Percentiles rank a stretch among this genome's conserved stretches.
phyloP scores from a whole-genome alignment of 306 rosid species.

The Canavalia gladiata region DNA sequence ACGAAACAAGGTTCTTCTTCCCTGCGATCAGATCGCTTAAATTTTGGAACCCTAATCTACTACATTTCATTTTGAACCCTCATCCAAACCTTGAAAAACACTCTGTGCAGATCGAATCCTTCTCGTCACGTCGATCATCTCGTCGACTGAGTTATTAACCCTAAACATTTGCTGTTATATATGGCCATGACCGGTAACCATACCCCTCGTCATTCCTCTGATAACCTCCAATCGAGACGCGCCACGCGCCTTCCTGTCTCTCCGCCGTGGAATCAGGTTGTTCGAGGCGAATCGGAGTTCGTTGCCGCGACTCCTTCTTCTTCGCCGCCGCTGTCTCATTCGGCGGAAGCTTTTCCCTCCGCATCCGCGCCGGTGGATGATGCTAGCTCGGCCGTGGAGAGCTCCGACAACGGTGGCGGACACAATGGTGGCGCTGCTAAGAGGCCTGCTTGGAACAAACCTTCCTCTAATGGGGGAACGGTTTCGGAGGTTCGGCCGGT shows the following conservation, averaged over 20 bases:
- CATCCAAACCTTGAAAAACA: slow-evolving; percentile 30
- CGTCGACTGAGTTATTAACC: slow-evolving; percentile 52
- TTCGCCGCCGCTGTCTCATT: slow-evolving; percentile 2
- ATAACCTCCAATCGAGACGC: slow-evolving; percentile 62
- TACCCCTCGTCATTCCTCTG: slow-evolving; percentile 56
- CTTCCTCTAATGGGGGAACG: slow-evolving; percentile 63
- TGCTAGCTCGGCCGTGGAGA: slow-evolving; percentile 52
- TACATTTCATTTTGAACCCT: slow-evolving; percentile 32
- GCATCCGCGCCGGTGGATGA: slow-evolving; percentile 45
- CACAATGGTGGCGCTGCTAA: slow-evolving; percentile 55
- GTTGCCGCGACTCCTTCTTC: slow-evolving; percentile 52
- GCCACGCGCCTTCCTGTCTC: slow-evolving; percentile 37
- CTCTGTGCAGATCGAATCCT: slow-evolving; percentile 12
- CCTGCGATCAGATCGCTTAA: slow-evolving; percentile 72
- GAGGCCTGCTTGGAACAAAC: slow-evolving; percentile 83
- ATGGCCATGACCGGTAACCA: slow-evolving; percentile 62
- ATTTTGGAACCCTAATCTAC: slow-evolving; percentile 64
- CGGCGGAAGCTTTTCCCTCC: slow-evolving; percentile 45
- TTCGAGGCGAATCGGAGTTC: slow-evolving; percentile 72
- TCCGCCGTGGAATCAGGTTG: slow-evolving; percentile 70
- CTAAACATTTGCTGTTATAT: slow-evolving; percentile 36
- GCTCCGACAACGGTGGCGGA: slow-evolving; percentile 52
- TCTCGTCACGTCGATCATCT: slow-evolving; percentile 60
- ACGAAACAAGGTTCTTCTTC: slow-evolving; percentile 32
- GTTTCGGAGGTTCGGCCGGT: slow-evolving; percentile 65